Evolutionary conservation across 495 filamentous ascomycete genomes (phyloP).

Genomic region (Trichoderma parareesei): DNA sequence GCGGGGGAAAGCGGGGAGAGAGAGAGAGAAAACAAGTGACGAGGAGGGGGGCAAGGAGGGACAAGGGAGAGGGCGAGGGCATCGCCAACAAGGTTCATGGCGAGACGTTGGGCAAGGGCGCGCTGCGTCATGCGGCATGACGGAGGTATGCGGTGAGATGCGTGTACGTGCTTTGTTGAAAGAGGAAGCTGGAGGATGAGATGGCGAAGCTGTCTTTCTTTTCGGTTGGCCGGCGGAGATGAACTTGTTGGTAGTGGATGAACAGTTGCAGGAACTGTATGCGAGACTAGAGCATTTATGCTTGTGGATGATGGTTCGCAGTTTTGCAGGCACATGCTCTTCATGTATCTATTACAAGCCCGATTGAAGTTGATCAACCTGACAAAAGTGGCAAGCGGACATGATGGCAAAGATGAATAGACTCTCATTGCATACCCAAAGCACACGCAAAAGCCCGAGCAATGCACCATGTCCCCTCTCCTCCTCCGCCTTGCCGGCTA

Average conservation of each 20-base stretch:
- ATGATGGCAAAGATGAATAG: too few relatives aligned
- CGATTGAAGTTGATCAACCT: too few relatives aligned
- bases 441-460: too few relatives aligned
- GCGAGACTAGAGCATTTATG: too few relatives aligned
- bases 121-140: not conserved
- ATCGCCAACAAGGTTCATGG: not conserved
- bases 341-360: too few relatives aligned
- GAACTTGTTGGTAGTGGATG: not conserved
- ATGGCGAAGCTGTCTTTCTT: not conserved
- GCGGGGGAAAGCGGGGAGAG: conserved; percentile 4
- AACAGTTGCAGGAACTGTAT: not conserved
- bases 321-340: too few relatives aligned
- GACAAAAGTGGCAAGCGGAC: too few relatives aligned
- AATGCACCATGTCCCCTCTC: too few relatives aligned
- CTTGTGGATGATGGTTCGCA: too few relatives aligned
- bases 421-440: too few relatives aligned
- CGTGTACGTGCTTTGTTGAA: not conserved
- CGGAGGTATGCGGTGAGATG: not conserved
- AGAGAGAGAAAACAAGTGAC: not conserved
- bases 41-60: not conserved
- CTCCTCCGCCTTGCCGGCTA: not conserved
- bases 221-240: not conserved
- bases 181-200: not conserved
- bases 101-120: not conserved
- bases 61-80: not conserved